Base-by-base conservation (phyloP, 2,329 filamentous ascomycete genomes). In the Mariannaea sp. region DNA sequence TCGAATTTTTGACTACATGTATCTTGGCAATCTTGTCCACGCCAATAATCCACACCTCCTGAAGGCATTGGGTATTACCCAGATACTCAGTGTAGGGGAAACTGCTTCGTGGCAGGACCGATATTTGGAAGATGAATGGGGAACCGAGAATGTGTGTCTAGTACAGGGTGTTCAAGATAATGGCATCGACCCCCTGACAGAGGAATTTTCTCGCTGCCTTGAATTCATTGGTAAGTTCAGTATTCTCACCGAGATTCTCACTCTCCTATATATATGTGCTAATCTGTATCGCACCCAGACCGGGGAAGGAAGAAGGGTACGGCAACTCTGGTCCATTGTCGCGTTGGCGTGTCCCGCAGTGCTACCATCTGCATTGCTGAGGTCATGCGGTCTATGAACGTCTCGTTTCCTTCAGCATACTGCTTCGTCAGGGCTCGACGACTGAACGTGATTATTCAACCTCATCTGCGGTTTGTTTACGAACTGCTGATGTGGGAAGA, bases 331-430 rank as follows among this genome's bases (percentile, higher is more conserved):
- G 94, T 99, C 13, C 94, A 99, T 71, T 99, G 94, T 70, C 88
- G 94, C 14, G 94, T 99, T 7, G 94, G 94, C 41, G 94, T 99
- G 49, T 97, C 92, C 44, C 85, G 94, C 45, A 96, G 91, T 58
- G 94, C 94, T 10, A 99, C 93, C 2, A 97, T 99, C 57, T 97
- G 94, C 70, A 99, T 99, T 66, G 94, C 94, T n/a, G 92, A 97
- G 72, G 91, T 97, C 29, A 99, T 99, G 94, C 86, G 87, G 29
- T 80, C 87, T 20, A 73, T 91, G 64, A 80, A 84, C 17, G 75
- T 97, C 60, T 94, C 91, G 1, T 93, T 97, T 65, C 92, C 94
- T 10, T 83, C 90, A 49, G 94, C 94, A 54, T 99, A 99, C 73
- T 97, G 94, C 71, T 97, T 93, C 71, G 94, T 99, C 30, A 87